Evolutionary conservation across 2,329 filamentous ascomycete species (phyloP).

Genomic region (Harringtonia lauricola): DNA sequence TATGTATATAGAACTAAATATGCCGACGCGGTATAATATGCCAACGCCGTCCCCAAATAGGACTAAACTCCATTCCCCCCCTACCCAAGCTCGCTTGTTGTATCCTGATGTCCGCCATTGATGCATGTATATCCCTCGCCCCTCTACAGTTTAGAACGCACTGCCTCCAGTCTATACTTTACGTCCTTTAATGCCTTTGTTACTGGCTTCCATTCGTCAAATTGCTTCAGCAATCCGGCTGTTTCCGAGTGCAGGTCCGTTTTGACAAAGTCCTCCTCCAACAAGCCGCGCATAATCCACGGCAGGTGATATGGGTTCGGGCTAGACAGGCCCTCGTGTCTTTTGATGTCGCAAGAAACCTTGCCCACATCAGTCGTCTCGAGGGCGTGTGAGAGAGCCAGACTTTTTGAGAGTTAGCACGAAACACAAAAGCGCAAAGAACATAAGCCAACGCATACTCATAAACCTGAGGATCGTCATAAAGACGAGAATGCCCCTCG

Average conservation of each 20-base stretch:
- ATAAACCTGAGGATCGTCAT: constrained; percentile 85
- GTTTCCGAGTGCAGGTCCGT: constrained; percentile 70
- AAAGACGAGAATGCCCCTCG: constrained; percentile 86
- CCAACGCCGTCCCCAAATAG: background rate
- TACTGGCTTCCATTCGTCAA: constrained; percentile 84
- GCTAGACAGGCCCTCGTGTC: constrained; percentile 36
- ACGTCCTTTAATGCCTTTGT: constrained; percentile 93
- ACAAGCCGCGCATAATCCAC: constrained; percentile 86
- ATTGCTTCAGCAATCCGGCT: constrained; percentile 67
- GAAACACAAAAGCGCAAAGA: no score
- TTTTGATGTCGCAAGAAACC: constrained; percentile 37
- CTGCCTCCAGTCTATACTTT: constrained; percentile 84
- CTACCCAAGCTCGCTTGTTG: no score
- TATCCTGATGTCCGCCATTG: no score
- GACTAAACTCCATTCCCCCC: no score
- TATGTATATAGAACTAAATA: background rate
- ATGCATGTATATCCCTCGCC: no score
- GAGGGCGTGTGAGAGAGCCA: constrained; percentile 61
- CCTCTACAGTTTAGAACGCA: constrained; percentile 65
- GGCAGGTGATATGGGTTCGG: constrained; percentile 85
- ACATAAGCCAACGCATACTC: constrained; percentile 18
- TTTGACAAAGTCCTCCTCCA: constrained; percentile 87
- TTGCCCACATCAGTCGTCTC: constrained; percentile 52
- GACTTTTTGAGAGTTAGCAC: constrained; percentile 20
- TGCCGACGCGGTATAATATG: no score